phyloP scores from a whole-genome alignment of 1,284 basidiomycete species.

The Pascua sp. region DNA sequence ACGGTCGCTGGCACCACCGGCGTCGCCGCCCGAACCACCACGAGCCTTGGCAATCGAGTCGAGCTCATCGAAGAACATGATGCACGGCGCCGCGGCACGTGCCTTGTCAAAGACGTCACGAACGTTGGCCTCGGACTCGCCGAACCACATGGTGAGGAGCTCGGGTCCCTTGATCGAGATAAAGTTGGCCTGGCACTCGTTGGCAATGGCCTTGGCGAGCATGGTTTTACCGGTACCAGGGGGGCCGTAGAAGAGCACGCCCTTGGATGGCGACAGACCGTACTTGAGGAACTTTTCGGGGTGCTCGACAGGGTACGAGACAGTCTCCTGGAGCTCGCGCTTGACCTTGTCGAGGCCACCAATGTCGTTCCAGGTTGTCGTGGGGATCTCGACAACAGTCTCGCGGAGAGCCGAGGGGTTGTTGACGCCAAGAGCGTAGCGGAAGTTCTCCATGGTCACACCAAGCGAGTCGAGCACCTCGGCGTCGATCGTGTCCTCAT shows the following conservation, averaged over 20 bases:
- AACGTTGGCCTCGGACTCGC: conserved; percentile 99
- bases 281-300: conserved; percentile 99
- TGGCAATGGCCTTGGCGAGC: conserved; percentile 93
- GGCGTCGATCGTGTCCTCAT: conserved; percentile 93
- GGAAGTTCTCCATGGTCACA: conserved; percentile 98
- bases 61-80: conserved; percentile 99
- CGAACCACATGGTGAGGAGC: conserved; percentile 99
- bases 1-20: conserved; percentile 92
- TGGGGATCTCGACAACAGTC: conserved; percentile 94
- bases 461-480: conserved; percentile 94
- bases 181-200: conserved; percentile 94
- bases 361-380: conserved; percentile 96
- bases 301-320: conserved; percentile 99
- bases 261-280: conserved; percentile 98
- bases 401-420: conserved; percentile 96
- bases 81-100: conserved; percentile 95
- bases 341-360: conserved; percentile 99
- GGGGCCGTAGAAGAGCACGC: conserved; percentile 90
- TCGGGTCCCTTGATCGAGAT: conserved; percentile 74
- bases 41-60: conserved; percentile 98
- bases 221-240: conserved; percentile 96
- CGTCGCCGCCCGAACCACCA: conserved; percentile 72
- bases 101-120: conserved; percentile 99
- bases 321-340: conserved; percentile 97
- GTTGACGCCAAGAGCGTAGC: conserved; percentile 87